Evolutionary conservation across 768 basidiomycete genomes (phyloP).

Genomic region (Macrocybe gigantea): DNA sequence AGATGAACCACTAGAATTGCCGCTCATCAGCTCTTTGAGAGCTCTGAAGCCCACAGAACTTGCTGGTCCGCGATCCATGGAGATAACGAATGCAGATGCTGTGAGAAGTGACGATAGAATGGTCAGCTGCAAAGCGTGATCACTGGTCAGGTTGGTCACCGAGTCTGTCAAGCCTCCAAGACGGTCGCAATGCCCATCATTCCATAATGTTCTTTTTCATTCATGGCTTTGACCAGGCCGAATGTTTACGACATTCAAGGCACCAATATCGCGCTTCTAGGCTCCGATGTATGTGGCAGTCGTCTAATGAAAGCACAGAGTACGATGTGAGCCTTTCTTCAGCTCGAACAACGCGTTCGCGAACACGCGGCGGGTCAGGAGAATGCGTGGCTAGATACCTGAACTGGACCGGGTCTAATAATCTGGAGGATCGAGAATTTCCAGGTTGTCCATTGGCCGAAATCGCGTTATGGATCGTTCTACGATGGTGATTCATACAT

Average conservation of each 20-base stretch:
- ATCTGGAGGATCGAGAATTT: constrained; percentile 61
- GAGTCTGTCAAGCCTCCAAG: no score
- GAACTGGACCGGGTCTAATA: constrained; percentile 35
- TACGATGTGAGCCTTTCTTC: background rate
- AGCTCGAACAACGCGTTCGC: constrained; percentile 55
- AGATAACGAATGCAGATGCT: no score
- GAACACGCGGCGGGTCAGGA: constrained; percentile 47
- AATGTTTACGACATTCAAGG: constrained; percentile 53
- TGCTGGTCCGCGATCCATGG: no score
- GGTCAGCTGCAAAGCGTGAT: no score
- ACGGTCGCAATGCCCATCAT: no score
- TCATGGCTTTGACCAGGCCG: constrained; percentile 32
- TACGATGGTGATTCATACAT: constrained; percentile 66
- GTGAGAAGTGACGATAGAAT: no score
- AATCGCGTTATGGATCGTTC: constrained; percentile 45
- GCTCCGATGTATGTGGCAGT: constrained; percentile 45
- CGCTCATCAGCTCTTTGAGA: no score
- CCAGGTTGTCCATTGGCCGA: constrained; percentile 46
- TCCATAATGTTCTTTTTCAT: no score
- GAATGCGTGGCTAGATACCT: constrained; percentile 45
- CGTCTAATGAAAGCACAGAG: background rate
- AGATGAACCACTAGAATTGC: no score
- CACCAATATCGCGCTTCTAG: constrained; percentile 57
- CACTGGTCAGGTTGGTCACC: no score
- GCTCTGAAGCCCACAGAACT: no score